Evolutionary conservation across 768 basidiomycete genomes (phyloP), one percentile per base, ranked within the genome.

Genomic region (Paxillus rubicundulus): DNA sequence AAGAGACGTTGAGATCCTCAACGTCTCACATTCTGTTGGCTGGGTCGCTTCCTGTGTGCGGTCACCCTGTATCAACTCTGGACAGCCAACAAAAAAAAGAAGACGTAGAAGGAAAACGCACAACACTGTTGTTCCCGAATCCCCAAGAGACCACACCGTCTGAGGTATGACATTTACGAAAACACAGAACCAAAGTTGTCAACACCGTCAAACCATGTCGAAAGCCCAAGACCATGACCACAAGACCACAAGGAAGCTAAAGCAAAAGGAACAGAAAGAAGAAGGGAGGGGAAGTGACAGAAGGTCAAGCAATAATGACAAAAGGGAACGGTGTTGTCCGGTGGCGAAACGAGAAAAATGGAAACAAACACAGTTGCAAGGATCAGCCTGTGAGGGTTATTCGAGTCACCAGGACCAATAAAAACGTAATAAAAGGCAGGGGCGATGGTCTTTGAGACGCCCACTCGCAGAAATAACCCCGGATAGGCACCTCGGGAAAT

Each of bases 351-450:
- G 17, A 21, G 33, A 36, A 30, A 30, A 30, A 45, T 38, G 41
- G 13, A 24, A 33, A 50, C 2, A 33, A 44, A 56, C 16, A 32
- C 34, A 50, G 36, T 30, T 45, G 5, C 24, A 46, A 41, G 57
- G 49, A 47, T 56, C 59, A 52, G 65, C 61, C 59, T 60, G 43
- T 52, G 42, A 49, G 41, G 36, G 49, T 49, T 42, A 18, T 44
- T 54, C n/a, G 38, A 47, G 44, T 13, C 37, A 28, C 53, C 46
- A 55, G 32, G 37, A 21, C 32, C 24, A 24, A 47, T 45, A n/a
- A 49, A 47, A 27, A 20, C 36, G 42, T 44, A 44, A n/a, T 30
- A n/a, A 24, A 43, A 20, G n/a, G 39, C 10, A 40, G 28, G 2
- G 21, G 10, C 33, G 33, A 3, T 13, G 41, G 16, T 41, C 17